Conservation (phyloP, 2,329 filamentous ascomycete species). For the Diaporthe vexans region DNA sequence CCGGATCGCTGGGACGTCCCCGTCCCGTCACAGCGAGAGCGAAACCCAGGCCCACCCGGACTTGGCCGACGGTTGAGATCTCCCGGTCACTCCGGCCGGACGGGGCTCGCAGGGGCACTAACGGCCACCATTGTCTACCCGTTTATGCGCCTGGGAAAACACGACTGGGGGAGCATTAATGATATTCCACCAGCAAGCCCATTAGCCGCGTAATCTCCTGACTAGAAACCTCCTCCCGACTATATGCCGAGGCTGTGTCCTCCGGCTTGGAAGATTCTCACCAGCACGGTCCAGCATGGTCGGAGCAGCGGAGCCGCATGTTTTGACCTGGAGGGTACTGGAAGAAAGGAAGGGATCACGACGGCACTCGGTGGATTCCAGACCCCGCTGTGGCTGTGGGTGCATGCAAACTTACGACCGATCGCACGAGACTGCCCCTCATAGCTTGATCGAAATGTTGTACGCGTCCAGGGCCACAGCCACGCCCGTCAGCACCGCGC, state of each 20-base stretch:
- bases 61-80: conserved; percentile 33
- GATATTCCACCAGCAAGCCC: conserved; percentile 16
- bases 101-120: conserved; percentile 32
- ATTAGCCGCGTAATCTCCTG: conserved; percentile 23
- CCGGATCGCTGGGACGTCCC: conserved; percentile 29
- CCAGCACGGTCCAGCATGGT: not conserved
- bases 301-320: not conserved
- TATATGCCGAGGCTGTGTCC: conserved; percentile 5
- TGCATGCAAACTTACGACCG: not conserved
- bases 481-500: conserved; percentile 73
- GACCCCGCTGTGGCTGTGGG: not conserved
- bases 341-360: not conserved
- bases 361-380: conserved; percentile 9
- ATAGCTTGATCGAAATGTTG: conserved; percentile 80
- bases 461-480: conserved; percentile 77
- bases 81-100: conserved; percentile 33
- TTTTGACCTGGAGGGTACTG: not conserved
- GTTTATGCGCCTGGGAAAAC: conserved; percentile 26
- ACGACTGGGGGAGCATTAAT: conserved; percentile 1
- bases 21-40: conserved; percentile 26
- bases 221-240: not conserved
- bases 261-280: not conserved
- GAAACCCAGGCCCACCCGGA: conserved; percentile 32
- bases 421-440: conserved; percentile 42
- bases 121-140: conserved; percentile 15